Conservation (phyloP, 164 flowering plant genomes). For the Sextonia rubra region DNA sequence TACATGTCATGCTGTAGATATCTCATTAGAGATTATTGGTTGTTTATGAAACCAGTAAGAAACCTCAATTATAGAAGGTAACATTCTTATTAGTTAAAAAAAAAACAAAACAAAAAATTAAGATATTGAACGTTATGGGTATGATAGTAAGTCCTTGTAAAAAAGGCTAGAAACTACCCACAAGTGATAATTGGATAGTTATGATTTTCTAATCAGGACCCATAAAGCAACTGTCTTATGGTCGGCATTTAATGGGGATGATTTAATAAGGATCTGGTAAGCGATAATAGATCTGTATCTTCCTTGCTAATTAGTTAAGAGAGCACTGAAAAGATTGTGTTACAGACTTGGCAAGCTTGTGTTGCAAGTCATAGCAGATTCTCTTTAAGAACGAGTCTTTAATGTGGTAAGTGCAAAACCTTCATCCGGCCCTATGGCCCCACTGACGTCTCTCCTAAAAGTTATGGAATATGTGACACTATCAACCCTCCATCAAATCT, state of each 20-base stretch:
- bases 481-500: not conserved
- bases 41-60: no score
- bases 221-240: not conserved
- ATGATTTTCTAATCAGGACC: not conserved
- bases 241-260: not conserved
- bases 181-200: not conserved
- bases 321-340: not conserved
- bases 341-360: not conserved
- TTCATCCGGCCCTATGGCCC: not conserved
- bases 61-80: not conserved
- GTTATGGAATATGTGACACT: not conserved
- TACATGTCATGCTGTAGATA: not conserved
- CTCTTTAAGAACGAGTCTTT: not conserved
- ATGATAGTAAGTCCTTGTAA: not conserved
- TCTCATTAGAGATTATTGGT: not conserved
- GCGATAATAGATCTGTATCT: not conserved
- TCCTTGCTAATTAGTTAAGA: slow-evolving; percentile 15
- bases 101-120: no score
- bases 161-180: not conserved
- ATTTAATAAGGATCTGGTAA: not conserved
- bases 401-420: not conserved
- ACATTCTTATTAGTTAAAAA: no score
- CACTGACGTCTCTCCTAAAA: not conserved
- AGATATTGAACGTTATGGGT: not conserved
- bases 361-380: not conserved